Evolutionary conservation across 2,329 filamentous ascomycete genomes (phyloP), one percentile per base, ranked within the genome.

Genomic region (Fusarium sp.): DNA sequence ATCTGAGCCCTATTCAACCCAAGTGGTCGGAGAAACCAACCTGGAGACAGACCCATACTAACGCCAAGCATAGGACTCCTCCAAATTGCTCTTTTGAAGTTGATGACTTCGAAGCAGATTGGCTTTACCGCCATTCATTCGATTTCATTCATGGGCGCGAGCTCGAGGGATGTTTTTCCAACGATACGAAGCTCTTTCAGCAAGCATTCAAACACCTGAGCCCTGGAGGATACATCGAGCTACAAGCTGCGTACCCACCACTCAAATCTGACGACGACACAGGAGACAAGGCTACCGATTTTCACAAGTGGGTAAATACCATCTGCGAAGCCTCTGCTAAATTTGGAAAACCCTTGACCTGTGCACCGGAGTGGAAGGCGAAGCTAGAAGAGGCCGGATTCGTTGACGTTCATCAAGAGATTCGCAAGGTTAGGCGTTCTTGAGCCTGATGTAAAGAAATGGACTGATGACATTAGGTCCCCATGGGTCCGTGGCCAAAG

Each of bases 81-180:
- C 48, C 71, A 0, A 74, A 74, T 18, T 74, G 71, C 16, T 62
- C 57, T 0, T 74, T 74, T 11, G 71, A 74, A 23, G 67, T 74
- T 0, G 71, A 74, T 1, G 71, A 71, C 11, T 70, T 52, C 23
- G 71, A 73, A 14, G 71, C 70, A 16, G 30, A 73, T 10, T 73
- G 71, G 70, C n/a, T 73, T 0, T 73, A 70, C 35, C 58, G 37
- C 5, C 16, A 6, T 2, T 48, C 37, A 2, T 73, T 73, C 7
- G 67, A 73, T 41, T 73, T 70, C 10, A 70, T 73, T 9, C 71
- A 73, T 3, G 70, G 43, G 9, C 70, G 71, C 8, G 71, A 73
- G 30, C 18, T 73, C 2, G 70, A 64, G 32, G 71, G 58, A 9
- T 73, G 71, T 1, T 13, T 73, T 4, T 54, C 37, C 0, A 30